Base-by-base conservation (phyloP, 345 rosid genomes). In the Gossypium herbaceum region DNA sequence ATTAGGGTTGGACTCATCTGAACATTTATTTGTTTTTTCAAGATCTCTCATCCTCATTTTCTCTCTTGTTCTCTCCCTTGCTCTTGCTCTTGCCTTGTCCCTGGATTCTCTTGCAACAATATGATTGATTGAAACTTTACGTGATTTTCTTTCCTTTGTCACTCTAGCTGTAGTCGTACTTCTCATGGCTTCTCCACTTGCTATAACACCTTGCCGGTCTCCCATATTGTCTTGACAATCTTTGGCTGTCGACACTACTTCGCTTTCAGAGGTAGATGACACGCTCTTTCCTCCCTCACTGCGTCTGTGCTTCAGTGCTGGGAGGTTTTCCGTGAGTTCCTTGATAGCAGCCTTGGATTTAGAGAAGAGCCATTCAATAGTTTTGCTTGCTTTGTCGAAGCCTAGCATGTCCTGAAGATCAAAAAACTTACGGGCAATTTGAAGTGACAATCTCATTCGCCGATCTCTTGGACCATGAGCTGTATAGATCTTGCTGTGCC, bases 401-500 rank as follows among this genome's bases (percentile, higher is more conserved):
- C 94, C 94, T 44, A 91, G 78, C 88, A 83, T 88, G 76, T 91
- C 97, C 73, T 91, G 97, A 74, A 91, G 90, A 80, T 84, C 88
- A 63, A 91, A 91, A 84, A 91, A 91, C 71, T 82, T 85, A 45
- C 92, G 86, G 11, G 97, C 89, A 71, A 84, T 86, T 75, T 85
- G 85, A 73, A 91, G 85, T 54, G 97, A 91, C 45, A 91, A 68
- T 81, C 97, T 85, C 87, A 91, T 88, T 57, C 97, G 79, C 72
- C 97, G 74, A 79, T 89, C 97, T 75, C 94, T 83, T 24, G 86
- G 92, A 1, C 97, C 97, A 75, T 83, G 86, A 59, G 92, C 89
- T 16, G 97, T 89, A 56, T 79, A 79, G 87, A 91, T 91, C 92
- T 91, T 91, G 88, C 91, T 91, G 71, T 89, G 97, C 63, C 92